Percentiles rank a stretch among this genome's conserved stretches.
Evolutionary conservation across 495 filamentous ascomycete genomes (phyloP).

Genomic region (Neurospora hispaniola): DNA sequence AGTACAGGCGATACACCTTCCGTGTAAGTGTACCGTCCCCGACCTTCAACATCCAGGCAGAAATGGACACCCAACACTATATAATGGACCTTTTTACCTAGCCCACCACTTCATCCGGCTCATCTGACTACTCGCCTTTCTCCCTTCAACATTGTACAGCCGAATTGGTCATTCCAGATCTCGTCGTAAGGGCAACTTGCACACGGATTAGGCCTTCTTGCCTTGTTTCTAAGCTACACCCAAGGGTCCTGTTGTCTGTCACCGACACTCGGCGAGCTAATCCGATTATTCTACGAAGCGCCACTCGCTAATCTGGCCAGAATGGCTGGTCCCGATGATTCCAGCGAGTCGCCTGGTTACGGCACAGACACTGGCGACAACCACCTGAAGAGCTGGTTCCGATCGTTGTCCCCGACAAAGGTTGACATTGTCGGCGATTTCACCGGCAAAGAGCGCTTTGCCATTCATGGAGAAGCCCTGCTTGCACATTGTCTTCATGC

Average conservation of each 20-base stretch:
- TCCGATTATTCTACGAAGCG: neutral
- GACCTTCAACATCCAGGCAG: neutral
- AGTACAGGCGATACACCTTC: neutral
- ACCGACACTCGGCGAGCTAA: neutral
- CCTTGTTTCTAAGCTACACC: neutral
- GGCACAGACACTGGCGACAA: neutral
- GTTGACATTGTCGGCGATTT: conserved; percentile 64
- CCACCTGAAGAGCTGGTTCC: neutral
- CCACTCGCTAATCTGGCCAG: neutral
- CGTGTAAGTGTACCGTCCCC: neutral
- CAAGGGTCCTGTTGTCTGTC: neutral
- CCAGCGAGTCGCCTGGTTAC: neutral
- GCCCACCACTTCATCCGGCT: neutral
- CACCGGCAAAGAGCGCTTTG: conserved; percentile 58
- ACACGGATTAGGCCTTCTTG: neutral
- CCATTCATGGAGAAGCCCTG: conserved; percentile 65
- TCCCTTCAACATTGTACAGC: neutral
- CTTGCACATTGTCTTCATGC: conserved; percentile 51
- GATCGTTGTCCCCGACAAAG: conserved; percentile 9
- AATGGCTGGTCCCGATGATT: neutral
- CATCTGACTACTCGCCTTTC: neutral
- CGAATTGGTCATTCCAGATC: neutral
- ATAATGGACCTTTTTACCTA: neutral
- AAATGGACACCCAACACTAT: neutral
- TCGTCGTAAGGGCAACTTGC: neutral